phyloP scores from a whole-genome alignment of 2,329 filamentous ascomycete species.

The Fusarium cicatricum region DNA sequence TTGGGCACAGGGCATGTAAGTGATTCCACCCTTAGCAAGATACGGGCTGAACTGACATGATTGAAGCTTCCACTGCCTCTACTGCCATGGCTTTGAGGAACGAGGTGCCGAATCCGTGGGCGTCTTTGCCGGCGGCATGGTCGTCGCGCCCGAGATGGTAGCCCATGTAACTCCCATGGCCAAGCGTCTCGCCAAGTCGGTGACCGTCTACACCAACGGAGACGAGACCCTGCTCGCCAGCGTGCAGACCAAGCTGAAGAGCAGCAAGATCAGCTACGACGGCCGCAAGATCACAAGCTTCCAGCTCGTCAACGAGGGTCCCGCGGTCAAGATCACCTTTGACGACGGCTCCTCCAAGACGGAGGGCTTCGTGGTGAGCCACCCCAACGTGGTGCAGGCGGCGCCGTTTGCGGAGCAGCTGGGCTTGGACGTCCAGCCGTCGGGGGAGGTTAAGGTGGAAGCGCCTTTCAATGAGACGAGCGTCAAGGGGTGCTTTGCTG shows the following conservation, averaged over 20 bases:
- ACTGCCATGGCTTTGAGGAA: conserved; percentile 68
- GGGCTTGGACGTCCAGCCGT: conserved; percentile 51
- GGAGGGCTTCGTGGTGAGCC: conserved; percentile 53
- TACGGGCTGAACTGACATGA: conserved; percentile 1
- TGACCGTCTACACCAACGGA: conserved; percentile 63
- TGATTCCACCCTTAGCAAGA: background rate
- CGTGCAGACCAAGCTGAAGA: conserved; percentile 42
- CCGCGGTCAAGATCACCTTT: conserved; percentile 49
- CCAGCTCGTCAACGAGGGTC: conserved; percentile 39
- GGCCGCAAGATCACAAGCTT: conserved; percentile 43
- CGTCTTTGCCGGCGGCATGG: conserved; percentile 53
- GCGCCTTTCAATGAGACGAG: conserved; percentile 59
- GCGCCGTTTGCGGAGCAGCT: conserved; percentile 54
- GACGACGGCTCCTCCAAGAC: conserved; percentile 48
- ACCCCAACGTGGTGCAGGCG: conserved; percentile 49
- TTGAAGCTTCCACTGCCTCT: conserved; percentile 64
- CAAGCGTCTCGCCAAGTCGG: conserved; percentile 50
- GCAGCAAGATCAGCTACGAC: conserved; percentile 50
- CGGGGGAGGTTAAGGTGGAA: conserved; percentile 54
- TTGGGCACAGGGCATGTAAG: conserved; percentile 62
- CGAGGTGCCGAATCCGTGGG: conserved; percentile 55
- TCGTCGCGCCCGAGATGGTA: conserved; percentile 45
- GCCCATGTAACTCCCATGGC: conserved; percentile 55
- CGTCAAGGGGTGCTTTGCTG: conserved; percentile 61
- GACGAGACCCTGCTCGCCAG: conserved; percentile 44